These are phyloP conservation scores for Exophiala sp. DNA, from an alignment of 2,329 filamentous ascomycete genomes.

Conservation along the genomic window DNA sequence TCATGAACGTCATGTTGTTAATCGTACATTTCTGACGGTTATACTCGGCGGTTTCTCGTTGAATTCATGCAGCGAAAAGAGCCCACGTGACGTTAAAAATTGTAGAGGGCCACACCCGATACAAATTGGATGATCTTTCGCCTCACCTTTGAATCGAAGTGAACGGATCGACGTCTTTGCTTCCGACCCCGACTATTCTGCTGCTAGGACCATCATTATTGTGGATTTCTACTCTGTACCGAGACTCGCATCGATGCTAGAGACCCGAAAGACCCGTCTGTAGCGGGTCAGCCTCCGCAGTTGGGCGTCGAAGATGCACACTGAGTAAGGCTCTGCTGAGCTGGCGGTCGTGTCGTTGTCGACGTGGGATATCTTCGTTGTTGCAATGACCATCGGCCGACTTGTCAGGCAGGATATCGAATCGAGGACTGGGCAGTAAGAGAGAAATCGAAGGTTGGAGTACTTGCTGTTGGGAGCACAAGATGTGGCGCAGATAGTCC, in stretches of 20 bases:
- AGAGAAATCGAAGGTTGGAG: background rate
- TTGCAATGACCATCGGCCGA: background rate
- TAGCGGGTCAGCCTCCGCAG: constrained; percentile 16
- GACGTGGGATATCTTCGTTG: background rate
- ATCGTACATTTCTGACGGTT: background rate
- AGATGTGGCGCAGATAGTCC: constrained; percentile 14
- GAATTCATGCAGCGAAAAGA: background rate
- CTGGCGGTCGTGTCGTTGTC: background rate
- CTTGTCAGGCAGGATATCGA: background rate
- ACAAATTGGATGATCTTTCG: background rate
- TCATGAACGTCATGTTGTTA: background rate
- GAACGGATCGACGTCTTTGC: constrained; percentile 4
- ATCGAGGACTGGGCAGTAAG: background rate
- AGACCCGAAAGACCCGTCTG: background rate
- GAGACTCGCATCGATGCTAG: background rate
- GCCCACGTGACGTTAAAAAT: constrained; percentile 1
- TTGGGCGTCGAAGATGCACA: constrained; percentile 16
- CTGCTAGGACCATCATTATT: background rate
- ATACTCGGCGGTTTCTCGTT: background rate
- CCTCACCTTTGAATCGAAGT: constrained; percentile 1
- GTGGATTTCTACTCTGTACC: background rate
- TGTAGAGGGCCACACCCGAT: background rate
- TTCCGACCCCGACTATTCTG: background rate
- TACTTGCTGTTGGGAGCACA: background rate
- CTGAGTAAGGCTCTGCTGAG: background rate